Evolutionary conservation across 805 yeast genomes (phyloP).

Genomic region (Blastobotrys terrestris): DNA sequence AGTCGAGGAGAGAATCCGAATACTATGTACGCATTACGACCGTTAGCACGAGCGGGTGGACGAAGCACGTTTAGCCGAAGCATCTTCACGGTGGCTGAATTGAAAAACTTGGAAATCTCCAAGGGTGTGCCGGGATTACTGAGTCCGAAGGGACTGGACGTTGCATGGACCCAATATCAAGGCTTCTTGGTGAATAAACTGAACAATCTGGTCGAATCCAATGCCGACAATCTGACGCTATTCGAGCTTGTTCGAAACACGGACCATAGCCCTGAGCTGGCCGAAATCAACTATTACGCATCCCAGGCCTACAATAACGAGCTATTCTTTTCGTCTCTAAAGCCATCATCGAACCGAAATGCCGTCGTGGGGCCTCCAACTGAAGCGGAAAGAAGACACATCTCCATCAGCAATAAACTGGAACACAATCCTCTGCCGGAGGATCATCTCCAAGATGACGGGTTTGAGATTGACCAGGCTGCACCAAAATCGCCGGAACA

Average conservation of each 20-base stretch:
- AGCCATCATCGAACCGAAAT: conserved; percentile 22
- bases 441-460: neutral
- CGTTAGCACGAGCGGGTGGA: neutral
- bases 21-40: neutral
- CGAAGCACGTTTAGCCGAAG: neutral
- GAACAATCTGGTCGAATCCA: conserved; percentile 20
- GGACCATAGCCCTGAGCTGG: conserved; percentile 12
- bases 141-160: conserved; percentile 57
- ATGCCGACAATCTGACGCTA: conserved; percentile 13
- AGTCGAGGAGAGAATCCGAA: neutral
- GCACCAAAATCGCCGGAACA: conserved; percentile 7
- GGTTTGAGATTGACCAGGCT: neutral
- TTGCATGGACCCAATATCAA: conserved; percentile 82
- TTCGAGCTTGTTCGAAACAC: conserved; percentile 17
- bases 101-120: conserved; percentile 13
- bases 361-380: conserved; percentile 21
- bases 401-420: conserved; percentile 21
- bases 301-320: conserved; percentile 91
- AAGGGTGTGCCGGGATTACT: conserved; percentile 49
- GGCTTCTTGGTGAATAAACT: conserved; percentile 34
- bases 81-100: conserved; percentile 14
- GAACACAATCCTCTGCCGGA: conserved; percentile 18
- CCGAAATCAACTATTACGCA: conserved; percentile 42
- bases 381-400: conserved; percentile 18
- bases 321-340: conserved; percentile 48